These are phyloP conservation scores for Venturia nashicola DNA, from an alignment of 2,329 filamentous ascomycete species.

Conservation along the genomic window DNA sequence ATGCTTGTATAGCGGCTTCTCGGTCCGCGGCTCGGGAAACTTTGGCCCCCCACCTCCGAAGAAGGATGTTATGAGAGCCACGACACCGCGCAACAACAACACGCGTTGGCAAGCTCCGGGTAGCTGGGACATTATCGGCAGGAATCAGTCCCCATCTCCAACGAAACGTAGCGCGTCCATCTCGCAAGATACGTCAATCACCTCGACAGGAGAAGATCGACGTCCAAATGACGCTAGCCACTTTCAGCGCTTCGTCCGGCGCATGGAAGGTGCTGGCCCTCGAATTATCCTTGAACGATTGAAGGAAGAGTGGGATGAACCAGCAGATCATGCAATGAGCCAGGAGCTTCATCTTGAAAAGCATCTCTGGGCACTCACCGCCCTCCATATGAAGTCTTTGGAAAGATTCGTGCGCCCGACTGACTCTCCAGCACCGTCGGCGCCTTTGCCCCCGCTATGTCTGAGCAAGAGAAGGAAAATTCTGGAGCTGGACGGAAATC, in stretches of 20 bases:
- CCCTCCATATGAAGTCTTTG: background rate
- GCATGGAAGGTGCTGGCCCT: slow-evolving; percentile 42
- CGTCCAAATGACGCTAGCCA: slow-evolving; percentile 19
- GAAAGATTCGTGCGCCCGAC: slow-evolving; percentile 6
- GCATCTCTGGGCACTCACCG: slow-evolving; percentile 50
- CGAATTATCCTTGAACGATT: slow-evolving; percentile 43
- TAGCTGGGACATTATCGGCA: slow-evolving; percentile 7
- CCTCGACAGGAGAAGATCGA: slow-evolving; percentile 14
- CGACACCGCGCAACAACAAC: background rate
- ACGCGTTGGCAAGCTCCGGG: background rate
- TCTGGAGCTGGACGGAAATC: slow-evolving; percentile 26
- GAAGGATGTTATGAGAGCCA: background rate
- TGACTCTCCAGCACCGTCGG: background rate
- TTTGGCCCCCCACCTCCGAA: background rate
- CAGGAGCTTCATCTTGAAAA: slow-evolving; percentile 42
- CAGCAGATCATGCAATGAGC: slow-evolving; percentile 35
- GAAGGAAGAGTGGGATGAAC: slow-evolving; percentile 37
- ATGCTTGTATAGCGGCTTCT: background rate
- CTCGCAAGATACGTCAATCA: background rate
- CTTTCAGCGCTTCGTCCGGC: slow-evolving; percentile 41
- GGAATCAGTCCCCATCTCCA: background rate
- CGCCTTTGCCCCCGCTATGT: slow-evolving; percentile 10
- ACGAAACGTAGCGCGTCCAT: background rate
- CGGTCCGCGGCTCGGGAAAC: background rate
- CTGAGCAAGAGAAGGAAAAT: slow-evolving; percentile 17